Evolutionary conservation across 108 stramenopile genomes (phyloP).

Genomic region (Fragilariopsis cylindrus): DNA sequence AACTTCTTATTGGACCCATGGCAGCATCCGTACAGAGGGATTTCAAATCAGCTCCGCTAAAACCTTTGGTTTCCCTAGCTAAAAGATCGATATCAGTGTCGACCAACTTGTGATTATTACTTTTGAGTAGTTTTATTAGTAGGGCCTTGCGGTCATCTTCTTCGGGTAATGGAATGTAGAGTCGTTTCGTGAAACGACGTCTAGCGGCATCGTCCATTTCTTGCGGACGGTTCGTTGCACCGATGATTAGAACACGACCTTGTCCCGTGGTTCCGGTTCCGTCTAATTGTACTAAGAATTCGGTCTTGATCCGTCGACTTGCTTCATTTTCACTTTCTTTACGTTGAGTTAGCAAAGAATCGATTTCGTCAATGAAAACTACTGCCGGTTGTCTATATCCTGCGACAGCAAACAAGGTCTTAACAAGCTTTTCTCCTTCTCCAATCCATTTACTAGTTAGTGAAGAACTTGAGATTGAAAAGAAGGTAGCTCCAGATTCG

Average conservation of each 20-base stretch:
- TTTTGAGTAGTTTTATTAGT: slow-evolving; percentile 76
- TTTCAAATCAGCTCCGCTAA: slow-evolving; percentile 93
- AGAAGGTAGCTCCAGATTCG: slow-evolving; percentile 97
- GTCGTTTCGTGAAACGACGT: slow-evolving; percentile 85
- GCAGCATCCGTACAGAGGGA: slow-evolving; percentile 92
- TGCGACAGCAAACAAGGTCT: slow-evolving; percentile 96
- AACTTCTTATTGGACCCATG: slow-evolving; percentile 91
- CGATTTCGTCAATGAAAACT: slow-evolving; percentile 97
- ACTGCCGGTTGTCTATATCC: slow-evolving; percentile 89
- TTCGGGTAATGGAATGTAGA: slow-evolving; percentile 97
- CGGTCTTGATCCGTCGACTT: slow-evolving; percentile 93
- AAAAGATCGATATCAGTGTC: slow-evolving; percentile 67
- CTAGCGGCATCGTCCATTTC: slow-evolving; percentile 99
- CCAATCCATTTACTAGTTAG: slow-evolving; percentile 99
- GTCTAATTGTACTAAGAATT: slow-evolving; percentile 93
- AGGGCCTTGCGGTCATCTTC: slow-evolving; percentile 72
- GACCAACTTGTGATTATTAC: slow-evolving; percentile 77
- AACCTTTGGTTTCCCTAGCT: slow-evolving; percentile 83
- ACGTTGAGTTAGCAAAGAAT: slow-evolving; percentile 91
- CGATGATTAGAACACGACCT: slow-evolving; percentile 93
- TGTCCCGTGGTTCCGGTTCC: slow-evolving; percentile 79
- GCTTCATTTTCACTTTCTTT: slow-evolving; percentile 94
- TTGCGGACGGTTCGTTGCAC: slow-evolving; percentile 98
- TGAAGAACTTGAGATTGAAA: slow-evolving; percentile 96
- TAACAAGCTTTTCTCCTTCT: slow-evolving; percentile 97